Evolutionary conservation across 108 stramenopile species (phyloP).

Genomic region (Fragilaria crotonensis): DNA sequence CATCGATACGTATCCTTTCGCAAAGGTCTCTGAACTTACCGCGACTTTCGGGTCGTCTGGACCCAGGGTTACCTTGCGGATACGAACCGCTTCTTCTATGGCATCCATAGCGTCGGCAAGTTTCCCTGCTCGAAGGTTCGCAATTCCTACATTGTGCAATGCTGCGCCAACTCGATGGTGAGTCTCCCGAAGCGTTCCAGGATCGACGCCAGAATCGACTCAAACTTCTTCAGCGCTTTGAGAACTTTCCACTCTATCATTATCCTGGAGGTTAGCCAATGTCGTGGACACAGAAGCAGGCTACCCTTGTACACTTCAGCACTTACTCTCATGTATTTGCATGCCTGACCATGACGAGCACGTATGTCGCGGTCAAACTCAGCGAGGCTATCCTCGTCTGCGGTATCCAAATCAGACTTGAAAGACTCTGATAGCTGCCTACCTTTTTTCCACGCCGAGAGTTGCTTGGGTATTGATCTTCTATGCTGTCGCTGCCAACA

Average conservation of each 20-base stretch:
- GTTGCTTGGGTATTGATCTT: background rate
- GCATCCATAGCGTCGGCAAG: conserved; percentile 56
- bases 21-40: conserved; percentile 14
- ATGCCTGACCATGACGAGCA: conserved; percentile 34
- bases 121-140: conserved; percentile 41
- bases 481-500: background rate
- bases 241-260: conserved; percentile 33
- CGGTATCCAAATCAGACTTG: background rate
- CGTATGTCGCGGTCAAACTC: conserved; percentile 28
- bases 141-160: conserved; percentile 60
- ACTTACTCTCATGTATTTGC: conserved; percentile 49
- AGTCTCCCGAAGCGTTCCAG: conserved; percentile 32
- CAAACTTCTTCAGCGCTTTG: conserved; percentile 42
- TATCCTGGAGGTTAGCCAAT: background rate
- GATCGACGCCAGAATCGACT: conserved; percentile 40
- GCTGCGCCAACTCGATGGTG: conserved; percentile 54
- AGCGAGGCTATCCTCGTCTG: background rate
- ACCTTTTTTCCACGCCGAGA: background rate
- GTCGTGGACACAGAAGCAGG: background rate
- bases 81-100: conserved; percentile 56
- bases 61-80: conserved; percentile 40
- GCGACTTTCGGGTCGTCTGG: conserved; percentile 41
- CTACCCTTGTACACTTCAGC: background rate
- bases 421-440: background rate
- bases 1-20: no score